Conservation (phyloP, 345 rosid genomes). For the Physaria fendleri region DNA sequence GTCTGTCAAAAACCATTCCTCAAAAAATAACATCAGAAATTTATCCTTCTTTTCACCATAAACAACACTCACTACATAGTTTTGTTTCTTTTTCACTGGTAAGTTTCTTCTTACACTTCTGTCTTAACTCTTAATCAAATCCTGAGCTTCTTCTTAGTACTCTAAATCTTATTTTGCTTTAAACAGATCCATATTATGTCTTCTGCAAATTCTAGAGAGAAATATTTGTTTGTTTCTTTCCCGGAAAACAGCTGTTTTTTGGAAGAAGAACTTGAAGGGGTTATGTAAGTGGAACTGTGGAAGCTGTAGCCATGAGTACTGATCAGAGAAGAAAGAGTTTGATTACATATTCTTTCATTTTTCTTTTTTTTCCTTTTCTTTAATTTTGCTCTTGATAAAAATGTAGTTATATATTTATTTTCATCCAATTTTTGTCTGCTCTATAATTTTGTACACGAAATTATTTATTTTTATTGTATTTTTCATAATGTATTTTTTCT, state of each 20-base stretch:
- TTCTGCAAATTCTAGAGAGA: constrained; percentile 19
- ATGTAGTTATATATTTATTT: constrained; percentile 17
- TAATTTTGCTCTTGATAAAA: constrained; percentile 5
- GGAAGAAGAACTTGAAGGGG: constrained; percentile 6
- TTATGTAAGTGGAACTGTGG: constrained; percentile 25
- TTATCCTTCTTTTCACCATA: constrained; percentile 8
- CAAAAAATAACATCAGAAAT: constrained; percentile 41
- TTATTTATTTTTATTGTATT: not conserved
- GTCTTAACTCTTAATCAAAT: not conserved
- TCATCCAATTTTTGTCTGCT: constrained; percentile 25
- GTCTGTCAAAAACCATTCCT: constrained; percentile 92
- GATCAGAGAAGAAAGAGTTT: constrained; percentile 27
- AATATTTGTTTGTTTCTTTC: not conserved
- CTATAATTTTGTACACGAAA: constrained; percentile 17
- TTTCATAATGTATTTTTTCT: constrained; percentile 4
- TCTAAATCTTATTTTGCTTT: not conserved
- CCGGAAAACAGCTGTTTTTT: no score
- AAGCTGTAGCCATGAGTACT: constrained; percentile 30
- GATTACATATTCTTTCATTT: constrained; percentile 30
- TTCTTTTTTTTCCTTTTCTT: not conserved
- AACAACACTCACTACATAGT: constrained; percentile 24
- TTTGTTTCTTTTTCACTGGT: constrained; percentile 19
- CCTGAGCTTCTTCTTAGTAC: not conserved
- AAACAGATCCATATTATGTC: constrained; percentile 13
- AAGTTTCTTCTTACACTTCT: constrained; percentile 2